Base-by-base conservation (phyloP, 1,284 basidiomycete genomes). In the Ceratobasidium sp. region DNA sequence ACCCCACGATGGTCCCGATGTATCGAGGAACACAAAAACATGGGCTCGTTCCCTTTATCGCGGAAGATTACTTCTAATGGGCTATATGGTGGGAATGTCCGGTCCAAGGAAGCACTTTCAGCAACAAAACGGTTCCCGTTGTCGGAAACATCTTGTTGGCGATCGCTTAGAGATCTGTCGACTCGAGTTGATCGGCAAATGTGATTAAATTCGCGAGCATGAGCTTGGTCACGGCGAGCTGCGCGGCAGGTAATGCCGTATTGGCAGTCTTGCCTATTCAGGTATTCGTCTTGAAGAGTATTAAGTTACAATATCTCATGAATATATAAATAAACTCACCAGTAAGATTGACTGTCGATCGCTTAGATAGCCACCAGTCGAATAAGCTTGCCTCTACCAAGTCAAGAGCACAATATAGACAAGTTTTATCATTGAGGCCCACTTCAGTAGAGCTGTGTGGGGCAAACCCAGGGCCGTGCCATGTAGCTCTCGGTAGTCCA, bases 191-290 rank as follows among this genome's bases (percentile, higher is more conserved):
- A 48, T 26, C 20, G 73, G 48, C 73, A 75, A 26, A 75, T 75
- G 38, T 75, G 73, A 38, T 79, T 79, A 26, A 59, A 66, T 20
- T 62, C 40, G 28, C 42, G 48, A 20, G 79, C 79, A 44, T 79
- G 79, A 46, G 15, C 44, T 13, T 56, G 42, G 26, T 77, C 44
- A 40, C 44, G 69, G 33, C 68, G 52, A 56, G 73, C 77, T 23
- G 64, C 76, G 9, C 79, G 26, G 44, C 79, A 79, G 20, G 59
- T 70, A 28, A 68, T 65, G n/a, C 79, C 79, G 56, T 79, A 75
- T 56, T 62, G 50, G 38, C 71, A 78, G 61, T 76, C 54, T 40
- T 33, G 66, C 20, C 73, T 61, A 38, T 38, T 33, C 5, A 44
- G 33, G 40, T 65, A 23, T 4, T 66, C 61, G 23, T 10, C 66